Conservation (phyloP, 805 yeast genomes). For the Starmerella tilneyi region DNA sequence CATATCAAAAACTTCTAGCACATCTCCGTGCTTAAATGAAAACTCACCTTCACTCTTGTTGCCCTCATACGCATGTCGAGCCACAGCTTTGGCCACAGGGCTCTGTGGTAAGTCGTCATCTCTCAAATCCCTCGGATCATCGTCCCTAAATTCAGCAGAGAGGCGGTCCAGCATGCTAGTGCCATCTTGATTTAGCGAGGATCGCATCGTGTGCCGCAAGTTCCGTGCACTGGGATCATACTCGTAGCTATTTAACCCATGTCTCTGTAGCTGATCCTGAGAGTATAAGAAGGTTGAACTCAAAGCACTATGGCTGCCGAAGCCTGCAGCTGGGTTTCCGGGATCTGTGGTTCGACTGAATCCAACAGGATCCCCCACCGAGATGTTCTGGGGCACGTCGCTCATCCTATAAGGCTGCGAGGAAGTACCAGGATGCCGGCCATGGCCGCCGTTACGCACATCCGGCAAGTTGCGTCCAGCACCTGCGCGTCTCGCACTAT, state of each 20-base stretch:
- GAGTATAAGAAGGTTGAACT: conserved; percentile 25
- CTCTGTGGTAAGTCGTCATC: conserved; percentile 5
- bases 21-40: conserved; percentile 80
- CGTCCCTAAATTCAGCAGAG: conserved; percentile 4
- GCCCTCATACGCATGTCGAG: conserved; percentile 77
- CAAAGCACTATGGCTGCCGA: conserved; percentile 24
- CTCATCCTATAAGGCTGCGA: conserved; percentile 20
- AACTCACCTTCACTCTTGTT: conserved; percentile 89
- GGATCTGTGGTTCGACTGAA: conserved; percentile 7
- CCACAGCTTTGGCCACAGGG: conserved; percentile 50
- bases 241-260: conserved; percentile 18
- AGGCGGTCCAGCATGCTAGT: neutral
- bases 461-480: conserved; percentile 1
- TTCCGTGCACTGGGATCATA: conserved; percentile 5
- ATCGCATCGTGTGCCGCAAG: conserved; percentile 11
- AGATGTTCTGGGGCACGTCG: conserved; percentile 14
- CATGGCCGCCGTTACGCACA: neutral
- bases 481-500: conserved; percentile 5
- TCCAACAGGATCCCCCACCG: conserved; percentile 11
- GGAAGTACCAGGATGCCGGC: conserved; percentile 8
- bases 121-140: conserved; percentile 1
- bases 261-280: conserved; percentile 19
- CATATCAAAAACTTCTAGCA: conserved; percentile 83
- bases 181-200: neutral
- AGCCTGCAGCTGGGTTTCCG: neutral